These are phyloP conservation scores for Austropuccinia psidii DNA, from an alignment of 1,284 basidiomycete species.

Conservation along the genomic window DNA sequence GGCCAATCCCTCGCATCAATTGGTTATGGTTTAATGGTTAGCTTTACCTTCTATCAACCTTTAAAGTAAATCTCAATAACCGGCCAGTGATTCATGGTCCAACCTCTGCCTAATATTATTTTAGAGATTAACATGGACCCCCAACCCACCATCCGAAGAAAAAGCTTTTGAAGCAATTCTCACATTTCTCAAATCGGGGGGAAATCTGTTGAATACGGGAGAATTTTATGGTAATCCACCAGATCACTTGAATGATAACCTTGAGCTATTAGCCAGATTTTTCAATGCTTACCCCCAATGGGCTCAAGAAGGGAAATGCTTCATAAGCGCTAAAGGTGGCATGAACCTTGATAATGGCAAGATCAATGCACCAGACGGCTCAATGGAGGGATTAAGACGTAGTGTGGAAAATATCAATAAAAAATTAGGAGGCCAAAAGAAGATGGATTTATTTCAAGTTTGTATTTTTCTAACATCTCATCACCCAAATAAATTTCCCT, in stretches of 20 bases:
- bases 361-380: slow-evolving; percentile 37
- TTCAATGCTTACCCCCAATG: slow-evolving; percentile 42
- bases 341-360: slow-evolving; percentile 32
- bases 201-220: slow-evolving; percentile 15
- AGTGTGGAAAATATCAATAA: slow-evolving; percentile 41
- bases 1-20: background rate
- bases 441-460: slow-evolving; percentile 45
- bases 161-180: slow-evolving; percentile 19
- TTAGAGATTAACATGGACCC: slow-evolving; percentile 18
- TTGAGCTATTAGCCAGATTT: slow-evolving; percentile 39
- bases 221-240: slow-evolving; percentile 29
- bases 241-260: slow-evolving; percentile 5
- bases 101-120: background rate
- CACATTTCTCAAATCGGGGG: background rate
- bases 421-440: slow-evolving; percentile 39
- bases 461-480: background rate
- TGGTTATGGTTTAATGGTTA: slow-evolving; percentile 33
- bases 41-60: background rate
- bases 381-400: slow-evolving; percentile 39
- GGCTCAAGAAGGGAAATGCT: slow-evolving; percentile 38
- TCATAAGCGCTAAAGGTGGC: slow-evolving; percentile 44
- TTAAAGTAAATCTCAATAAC: too few relatives aligned
- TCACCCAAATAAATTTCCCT: background rate
- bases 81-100: too few relatives aligned
- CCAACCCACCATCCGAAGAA: background rate